Conservation (phyloP, 805 yeast species). For the Yarrowia yakushimensis region DNA sequence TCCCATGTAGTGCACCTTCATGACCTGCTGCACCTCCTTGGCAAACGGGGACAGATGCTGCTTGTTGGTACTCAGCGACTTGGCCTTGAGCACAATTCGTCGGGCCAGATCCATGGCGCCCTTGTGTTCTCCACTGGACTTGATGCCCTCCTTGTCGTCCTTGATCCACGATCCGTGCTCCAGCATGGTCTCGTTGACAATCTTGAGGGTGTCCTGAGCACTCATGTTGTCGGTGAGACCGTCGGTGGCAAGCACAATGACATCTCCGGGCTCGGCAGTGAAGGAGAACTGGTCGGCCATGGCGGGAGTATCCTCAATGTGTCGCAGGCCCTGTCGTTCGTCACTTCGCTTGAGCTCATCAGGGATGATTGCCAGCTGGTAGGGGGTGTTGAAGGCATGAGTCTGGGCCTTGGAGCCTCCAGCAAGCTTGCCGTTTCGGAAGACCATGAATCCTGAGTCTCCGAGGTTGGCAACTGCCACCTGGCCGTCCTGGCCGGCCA, state of each 20-base stretch:
- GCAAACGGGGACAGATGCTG: slow-evolving; percentile 82
- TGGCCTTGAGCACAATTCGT: slow-evolving; percentile 63
- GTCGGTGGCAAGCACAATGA: slow-evolving; percentile 85
- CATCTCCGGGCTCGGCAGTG: slow-evolving; percentile 65
- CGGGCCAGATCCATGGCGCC: slow-evolving; percentile 49
- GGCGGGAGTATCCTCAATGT: slow-evolving; percentile 66
- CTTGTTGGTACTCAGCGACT: slow-evolving; percentile 65
- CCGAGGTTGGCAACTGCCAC: slow-evolving; percentile 78
- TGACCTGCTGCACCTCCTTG: slow-evolving; percentile 61
- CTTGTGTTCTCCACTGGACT: slow-evolving; percentile 29
- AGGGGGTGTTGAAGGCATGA: slow-evolving; percentile 88
- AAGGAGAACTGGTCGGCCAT: slow-evolving; percentile 66
- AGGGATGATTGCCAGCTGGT: slow-evolving; percentile 84
- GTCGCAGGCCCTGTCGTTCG: slow-evolving; percentile 43
- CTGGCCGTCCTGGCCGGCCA: slow-evolving; percentile 48
- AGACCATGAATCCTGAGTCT: slow-evolving; percentile 91
- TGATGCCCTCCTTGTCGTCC: slow-evolving; percentile 30
- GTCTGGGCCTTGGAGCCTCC: slow-evolving; percentile 73
- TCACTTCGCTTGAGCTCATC: slow-evolving; percentile 47
- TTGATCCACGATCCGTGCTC: slow-evolving; percentile 38
- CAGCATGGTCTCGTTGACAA: slow-evolving; percentile 54
- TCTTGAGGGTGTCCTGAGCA: slow-evolving; percentile 65
- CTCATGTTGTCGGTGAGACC: slow-evolving; percentile 87
- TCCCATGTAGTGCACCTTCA: slow-evolving; percentile 71
- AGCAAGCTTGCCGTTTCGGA: slow-evolving; percentile 60